Conservation (phyloP, 2,329 filamentous ascomycete genomes). For the Verticillium isaacii region DNA sequence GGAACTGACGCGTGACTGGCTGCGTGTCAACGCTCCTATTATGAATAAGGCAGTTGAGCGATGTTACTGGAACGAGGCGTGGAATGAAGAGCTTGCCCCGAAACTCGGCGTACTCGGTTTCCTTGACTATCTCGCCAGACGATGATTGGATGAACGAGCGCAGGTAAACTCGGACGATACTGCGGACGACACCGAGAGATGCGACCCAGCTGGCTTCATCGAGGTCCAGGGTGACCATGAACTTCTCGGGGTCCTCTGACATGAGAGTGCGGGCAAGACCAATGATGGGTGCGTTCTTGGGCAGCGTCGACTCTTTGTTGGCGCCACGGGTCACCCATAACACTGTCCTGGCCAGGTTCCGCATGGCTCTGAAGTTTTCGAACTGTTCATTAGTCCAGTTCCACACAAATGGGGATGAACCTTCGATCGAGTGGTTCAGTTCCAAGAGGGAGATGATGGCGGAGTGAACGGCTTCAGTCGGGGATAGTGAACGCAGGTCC, state of each 20-base stretch:
- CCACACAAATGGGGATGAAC: slow-evolving; percentile 23
- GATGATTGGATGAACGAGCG: slow-evolving; percentile 13
- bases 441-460: slow-evolving; percentile 45
- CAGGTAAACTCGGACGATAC: slow-evolving; percentile 20
- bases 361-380: slow-evolving; percentile 31
- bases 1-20: neutral
- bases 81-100: slow-evolving; percentile 35
- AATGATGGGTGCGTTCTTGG: slow-evolving; percentile 33
- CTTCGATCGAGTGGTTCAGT: slow-evolving; percentile 13
- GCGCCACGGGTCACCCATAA: slow-evolving; percentile 44
- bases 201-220: slow-evolving; percentile 14
- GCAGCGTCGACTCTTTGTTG: slow-evolving; percentile 27
- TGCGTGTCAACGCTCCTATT: slow-evolving; percentile 4
- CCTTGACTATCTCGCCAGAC: slow-evolving; percentile 14
- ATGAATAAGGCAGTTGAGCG: slow-evolving; percentile 42
- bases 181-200: slow-evolving; percentile 7
- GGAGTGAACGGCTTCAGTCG: neutral
- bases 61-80: slow-evolving; percentile 32
- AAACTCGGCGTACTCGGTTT: slow-evolving; percentile 39
- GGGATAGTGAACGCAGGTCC: neutral
- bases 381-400: slow-evolving; percentile 34
- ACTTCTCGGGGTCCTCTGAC: slow-evolving; percentile 42
- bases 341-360: slow-evolving; percentile 29
- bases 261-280: slow-evolving; percentile 42
- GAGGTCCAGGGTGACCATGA: slow-evolving; percentile 39